Base-by-base conservation (phyloP, 805 yeast genomes). In the Myxozyma geophila region DNA sequence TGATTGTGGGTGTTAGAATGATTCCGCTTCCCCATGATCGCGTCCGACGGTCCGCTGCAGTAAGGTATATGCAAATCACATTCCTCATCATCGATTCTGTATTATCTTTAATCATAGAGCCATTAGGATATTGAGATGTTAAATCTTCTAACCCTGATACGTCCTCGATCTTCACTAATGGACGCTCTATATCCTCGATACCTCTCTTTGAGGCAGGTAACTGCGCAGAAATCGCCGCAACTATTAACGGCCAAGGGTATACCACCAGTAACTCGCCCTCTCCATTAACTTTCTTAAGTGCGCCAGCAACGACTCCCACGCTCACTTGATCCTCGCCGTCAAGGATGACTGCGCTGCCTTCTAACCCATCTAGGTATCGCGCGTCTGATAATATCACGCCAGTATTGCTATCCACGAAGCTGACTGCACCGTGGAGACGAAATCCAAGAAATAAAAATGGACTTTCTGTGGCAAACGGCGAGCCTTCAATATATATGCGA, bases 1-100 rank as follows among this genome's bases (percentile, higher is more conserved):
- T 57, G 17, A 52, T 19, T 15, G 12, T 15, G 12, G 28, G 41
- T n/a, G 56, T 15, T 5, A 59, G 15, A 35, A 59, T 21, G 39
- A 55, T 52, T 19, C 67, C 67, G 28, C 60, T 63, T 35, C 63
- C 67, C 60, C 63, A 59, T 12, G 61, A 48, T 33, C 48, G 41
- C 10, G 33, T 35, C 3, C 48, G n/a, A 2, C 54, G 23, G n/a
- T 5, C 13, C 7, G n/a, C 17, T 21, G 28, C 28, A 4, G 9
- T 17, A 13, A 48, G 33, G 47, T 40, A 48, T 36, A 59, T 54
- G 21, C 62, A 59, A 9, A 59, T 54, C 17, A 59, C 50, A 15
- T 41, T 39, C 13, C 15, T 17, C 39, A 21, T 35, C 46, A 39
- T 28, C 33, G 13, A 35, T 1, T 17, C 54, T 8, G 36, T 40